These are phyloP conservation scores for Crepidotus variabilis DNA, from an alignment of 768 basidiomycete species.

Conservation along the genomic window DNA sequence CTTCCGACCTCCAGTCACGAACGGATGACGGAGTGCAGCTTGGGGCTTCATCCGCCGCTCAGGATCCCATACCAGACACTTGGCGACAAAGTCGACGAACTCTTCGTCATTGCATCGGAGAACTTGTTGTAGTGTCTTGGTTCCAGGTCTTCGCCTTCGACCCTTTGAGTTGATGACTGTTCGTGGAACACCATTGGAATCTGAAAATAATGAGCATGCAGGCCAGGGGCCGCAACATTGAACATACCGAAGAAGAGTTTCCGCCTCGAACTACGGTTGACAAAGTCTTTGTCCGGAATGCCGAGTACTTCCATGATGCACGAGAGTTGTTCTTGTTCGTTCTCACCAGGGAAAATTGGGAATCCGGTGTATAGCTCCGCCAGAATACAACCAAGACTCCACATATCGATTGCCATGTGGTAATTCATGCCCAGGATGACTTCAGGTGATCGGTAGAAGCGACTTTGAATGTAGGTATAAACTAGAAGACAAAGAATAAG, in stretches of 20 bases:
- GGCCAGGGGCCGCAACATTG: not conserved
- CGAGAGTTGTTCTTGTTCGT: constrained; percentile 95
- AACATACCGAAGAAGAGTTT: constrained; percentile 91
- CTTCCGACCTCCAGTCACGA: constrained; percentile 67
- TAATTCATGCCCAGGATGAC: constrained; percentile 99
- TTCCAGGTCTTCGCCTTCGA: constrained; percentile 84
- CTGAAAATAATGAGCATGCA: constrained; percentile 35
- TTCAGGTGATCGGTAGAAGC: constrained; percentile 99
- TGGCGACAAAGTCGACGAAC: constrained; percentile 95
- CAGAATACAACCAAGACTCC: constrained; percentile 97
- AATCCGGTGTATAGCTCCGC: constrained; percentile 97
- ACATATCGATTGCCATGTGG: constrained; percentile 99
- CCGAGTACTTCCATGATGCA: constrained; percentile 99
- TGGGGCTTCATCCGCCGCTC: constrained; percentile 94
- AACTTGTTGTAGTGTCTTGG: constrained; percentile 86
- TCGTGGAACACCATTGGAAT: constrained; percentile 89
- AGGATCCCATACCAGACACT: constrained; percentile 98
- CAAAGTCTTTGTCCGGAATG: constrained; percentile 89
- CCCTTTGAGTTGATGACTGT: constrained; percentile 97
- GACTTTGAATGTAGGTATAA: constrained; percentile 98
- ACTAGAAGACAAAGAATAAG: constrained; percentile 45
- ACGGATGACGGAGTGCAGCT: constrained; percentile 87
- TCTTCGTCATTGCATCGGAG: constrained; percentile 91
- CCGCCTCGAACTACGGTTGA: constrained; percentile 91
- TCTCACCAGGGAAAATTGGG: constrained; percentile 98